Evolutionary conservation across 306 rosid species (phyloP), one percentile per base, ranked within the genome.

Genomic region (Cucurbita maxima): DNA sequence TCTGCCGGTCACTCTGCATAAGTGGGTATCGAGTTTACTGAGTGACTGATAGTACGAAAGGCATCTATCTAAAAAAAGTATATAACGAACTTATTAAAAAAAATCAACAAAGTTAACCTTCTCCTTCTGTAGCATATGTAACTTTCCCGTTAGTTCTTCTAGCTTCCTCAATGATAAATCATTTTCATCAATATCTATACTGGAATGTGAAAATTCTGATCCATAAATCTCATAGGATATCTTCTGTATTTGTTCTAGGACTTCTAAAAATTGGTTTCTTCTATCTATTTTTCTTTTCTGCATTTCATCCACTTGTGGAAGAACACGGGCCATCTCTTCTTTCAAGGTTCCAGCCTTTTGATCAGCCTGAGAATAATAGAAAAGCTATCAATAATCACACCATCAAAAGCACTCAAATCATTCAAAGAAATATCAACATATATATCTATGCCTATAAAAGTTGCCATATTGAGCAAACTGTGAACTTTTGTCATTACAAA

Each of bases 81-180:
- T 30, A 51, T 14, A 22, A 69, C 25, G 44, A 30, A 54, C 40
- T 37, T 16, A 64, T 55, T 30, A 30, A 30, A 43, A 43, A 73
- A 62, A 51, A 13, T 50, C 54, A 50, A 50, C 54, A 50, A 20
- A 57, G 5, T 34, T n/a, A 8, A 91, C 97, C 92, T 88, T 91
- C 83, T 91, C 91, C 77, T 80, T 77, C 75, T 84, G 88, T 72
- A 72, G 56, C 25, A 74, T 80, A 80, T 69, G 76, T 74, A 88
- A 75, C 73, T 75, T 77, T 52, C 18, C 53, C 41, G 44, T 77
- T 9, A 88, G 66, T 68, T 88, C 90, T 74, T 84, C 85, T 4
- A 88, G 86, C 48, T 62, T 81, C 72, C 84, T 80, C 52, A 84
- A 57, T 44, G 96, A 88, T 79, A 91, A 61, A 69, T 88, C 84